Conservation (phyloP, 192 early-diverging fungal species). For the Helicostylum pulchrum region DNA sequence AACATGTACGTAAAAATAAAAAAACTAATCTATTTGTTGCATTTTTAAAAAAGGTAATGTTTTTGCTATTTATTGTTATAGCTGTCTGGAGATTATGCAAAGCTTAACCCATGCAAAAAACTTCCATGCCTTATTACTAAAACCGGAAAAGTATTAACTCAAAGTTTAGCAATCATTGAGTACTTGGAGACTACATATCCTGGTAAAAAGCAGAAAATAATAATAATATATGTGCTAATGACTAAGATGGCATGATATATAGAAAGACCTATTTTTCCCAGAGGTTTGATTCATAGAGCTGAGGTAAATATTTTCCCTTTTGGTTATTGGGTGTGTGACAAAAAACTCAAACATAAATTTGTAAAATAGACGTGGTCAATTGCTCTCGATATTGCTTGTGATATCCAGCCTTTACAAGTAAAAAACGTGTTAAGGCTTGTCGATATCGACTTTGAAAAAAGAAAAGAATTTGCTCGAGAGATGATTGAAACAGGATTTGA, state of each 20-base stretch:
- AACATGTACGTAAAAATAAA: slow-evolving; percentile 56
- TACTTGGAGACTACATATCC: slow-evolving; percentile 76
- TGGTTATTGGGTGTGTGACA: too few relatives aligned
- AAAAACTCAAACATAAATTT: neutral
- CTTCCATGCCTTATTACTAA: slow-evolving; percentile 65
- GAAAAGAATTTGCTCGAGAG: slow-evolving; percentile 56
- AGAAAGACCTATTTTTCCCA: slow-evolving; percentile 67
- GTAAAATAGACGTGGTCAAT: slow-evolving; percentile 61
- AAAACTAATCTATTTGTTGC: neutral
- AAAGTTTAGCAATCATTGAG: slow-evolving; percentile 86
- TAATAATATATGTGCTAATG: neutral
- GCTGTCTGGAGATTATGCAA: slow-evolving; percentile 50
- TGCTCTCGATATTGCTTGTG: slow-evolving; percentile 66
- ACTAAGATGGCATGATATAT: neutral
- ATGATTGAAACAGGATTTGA: slow-evolving; percentile 59
- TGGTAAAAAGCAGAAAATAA: neutral
- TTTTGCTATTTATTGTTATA: slow-evolving; percentile 15
- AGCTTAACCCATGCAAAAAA: slow-evolving; percentile 62
- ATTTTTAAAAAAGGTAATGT: neutral
- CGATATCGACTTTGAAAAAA: slow-evolving; percentile 44
- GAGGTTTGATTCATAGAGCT: slow-evolving; percentile 62
- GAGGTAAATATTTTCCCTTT: slow-evolving; percentile 36
- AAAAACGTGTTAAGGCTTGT: slow-evolving; percentile 64
- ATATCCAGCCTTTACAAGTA: slow-evolving; percentile 88
- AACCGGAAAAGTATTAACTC: slow-evolving; percentile 49